phyloP scores from a whole-genome alignment of 1,284 basidiomycete species.

The Calocybe gambosa region DNA sequence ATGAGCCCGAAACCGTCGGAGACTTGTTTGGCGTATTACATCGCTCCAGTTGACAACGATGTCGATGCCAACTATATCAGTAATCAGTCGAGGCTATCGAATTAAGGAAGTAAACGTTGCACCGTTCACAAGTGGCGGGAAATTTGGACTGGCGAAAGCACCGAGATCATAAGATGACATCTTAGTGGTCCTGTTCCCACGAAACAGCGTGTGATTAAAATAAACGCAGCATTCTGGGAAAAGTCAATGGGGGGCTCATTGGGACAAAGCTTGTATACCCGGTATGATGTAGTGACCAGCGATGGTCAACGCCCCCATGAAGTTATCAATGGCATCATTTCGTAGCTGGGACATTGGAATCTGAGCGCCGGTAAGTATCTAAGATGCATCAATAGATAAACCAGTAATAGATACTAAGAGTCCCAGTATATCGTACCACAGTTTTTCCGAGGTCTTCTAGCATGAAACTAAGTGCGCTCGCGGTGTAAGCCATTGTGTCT shows the following conservation, averaged over 20 bases:
- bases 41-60: constrained; percentile 84
- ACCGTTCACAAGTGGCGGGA: constrained; percentile 81
- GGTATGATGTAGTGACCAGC: constrained; percentile 90
- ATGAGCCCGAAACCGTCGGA: constrained; percentile 75
- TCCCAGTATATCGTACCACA: constrained; percentile 40
- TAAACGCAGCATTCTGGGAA: constrained; percentile 71
- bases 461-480: constrained; percentile 83
- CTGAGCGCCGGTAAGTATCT: constrained; percentile 89
- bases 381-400: constrained; percentile 1
- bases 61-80: constrained; percentile 71
- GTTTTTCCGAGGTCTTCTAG: constrained; percentile 90
- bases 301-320: constrained; percentile 82
- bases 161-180: constrained; percentile 80
- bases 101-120: constrained; percentile 13
- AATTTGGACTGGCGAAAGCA: constrained; percentile 85
- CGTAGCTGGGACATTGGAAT: constrained; percentile 85
- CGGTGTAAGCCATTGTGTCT: constrained; percentile 90
- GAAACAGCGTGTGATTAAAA: constrained; percentile 84
- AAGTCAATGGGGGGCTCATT: constrained; percentile 2
- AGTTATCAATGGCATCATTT: constrained; percentile 87
- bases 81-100: constrained; percentile 1
- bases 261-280: constrained; percentile 35
- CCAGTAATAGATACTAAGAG: background rate
- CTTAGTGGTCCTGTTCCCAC: constrained; percentile 86
- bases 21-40: constrained; percentile 72